Percentiles rank a stretch among this genome's conserved stretches.
phyloP scores from a whole-genome alignment of 192 early-diverging fungal species.

The Phycomyces nitens region DNA sequence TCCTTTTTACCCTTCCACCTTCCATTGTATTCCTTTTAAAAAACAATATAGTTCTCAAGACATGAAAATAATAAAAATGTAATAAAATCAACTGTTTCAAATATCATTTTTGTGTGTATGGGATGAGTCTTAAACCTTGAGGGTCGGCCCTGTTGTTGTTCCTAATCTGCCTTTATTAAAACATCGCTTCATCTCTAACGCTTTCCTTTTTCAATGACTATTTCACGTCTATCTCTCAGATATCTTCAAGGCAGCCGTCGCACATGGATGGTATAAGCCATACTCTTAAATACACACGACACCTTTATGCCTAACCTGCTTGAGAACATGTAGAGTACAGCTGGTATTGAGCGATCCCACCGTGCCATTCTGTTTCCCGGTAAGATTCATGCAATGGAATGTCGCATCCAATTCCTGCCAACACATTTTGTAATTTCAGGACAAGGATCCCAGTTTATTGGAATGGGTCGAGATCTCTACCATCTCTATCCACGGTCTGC shows the following conservation, averaged over 20 bases:
- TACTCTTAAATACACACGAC: not conserved
- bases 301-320: not conserved
- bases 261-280: not conserved
- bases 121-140: no score
- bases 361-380: conserved; percentile 34
- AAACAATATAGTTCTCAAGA: no score
- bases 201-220: no score
- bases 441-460: conserved; percentile 81
- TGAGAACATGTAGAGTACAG: conserved; percentile 24
- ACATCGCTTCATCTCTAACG: no score
- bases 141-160: no score
- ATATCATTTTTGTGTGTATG: no score
- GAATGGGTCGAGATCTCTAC: conserved; percentile 92
- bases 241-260: not conserved
- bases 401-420: not conserved
- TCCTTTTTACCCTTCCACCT: no score
- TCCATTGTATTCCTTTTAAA: no score
- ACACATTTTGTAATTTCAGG: conserved; percentile 34
- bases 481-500: conserved; percentile 63
- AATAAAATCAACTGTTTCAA: no score
- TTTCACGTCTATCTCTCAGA: not conserved
- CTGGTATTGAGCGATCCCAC: conserved; percentile 33
- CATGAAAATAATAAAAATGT: no score
- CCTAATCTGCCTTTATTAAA: no score
- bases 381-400: conserved; percentile 1